A percentile compares a stretch with the other conserved stretches of the same genome.
Conservation (phyloP, 352 stramenopile species). For the Peronosclerospora sorghi region DNA sequence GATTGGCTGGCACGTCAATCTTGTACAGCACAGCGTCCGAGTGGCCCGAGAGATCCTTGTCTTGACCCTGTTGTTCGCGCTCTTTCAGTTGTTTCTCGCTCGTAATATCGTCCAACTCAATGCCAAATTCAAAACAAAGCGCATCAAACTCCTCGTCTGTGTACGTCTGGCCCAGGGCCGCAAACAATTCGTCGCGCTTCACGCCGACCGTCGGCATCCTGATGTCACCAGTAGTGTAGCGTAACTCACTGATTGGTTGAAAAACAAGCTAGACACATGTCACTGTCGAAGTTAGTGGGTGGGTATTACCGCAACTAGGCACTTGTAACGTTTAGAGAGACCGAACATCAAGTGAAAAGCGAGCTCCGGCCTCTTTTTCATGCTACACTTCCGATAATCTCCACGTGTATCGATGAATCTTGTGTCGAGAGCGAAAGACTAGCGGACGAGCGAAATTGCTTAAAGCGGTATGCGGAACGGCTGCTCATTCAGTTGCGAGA, state of each 20-base stretch:
- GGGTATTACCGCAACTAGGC: not conserved
- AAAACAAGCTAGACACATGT: not conserved
- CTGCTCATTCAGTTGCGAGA: no score
- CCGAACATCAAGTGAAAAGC: no score
- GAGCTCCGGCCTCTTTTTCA: no score
- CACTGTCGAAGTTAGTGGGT: not conserved
- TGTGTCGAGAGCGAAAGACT: no score
- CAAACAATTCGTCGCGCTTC: slow-evolving; percentile 95
- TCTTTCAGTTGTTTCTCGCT: slow-evolving; percentile 82
- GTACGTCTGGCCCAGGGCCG: slow-evolving; percentile 93
- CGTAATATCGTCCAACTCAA: slow-evolving; percentile 93
- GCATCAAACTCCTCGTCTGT: slow-evolving; percentile 99
- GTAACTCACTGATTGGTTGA: slow-evolving; percentile 3
- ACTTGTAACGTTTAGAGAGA: no score
- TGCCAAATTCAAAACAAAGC: slow-evolving; percentile 99
- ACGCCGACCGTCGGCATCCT: slow-evolving; percentile 96
- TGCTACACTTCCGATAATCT: no score
- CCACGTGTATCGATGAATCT: no score
- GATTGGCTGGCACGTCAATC: slow-evolving; percentile 99
- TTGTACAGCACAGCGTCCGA: slow-evolving; percentile 97
- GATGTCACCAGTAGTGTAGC: slow-evolving; percentile 2
- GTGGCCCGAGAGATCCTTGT: slow-evolving; percentile 43
- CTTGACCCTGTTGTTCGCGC: slow-evolving; percentile 55
- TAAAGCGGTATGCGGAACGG: no score
- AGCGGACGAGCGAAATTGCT: no score